phyloP scores from a whole-genome alignment of 768 basidiomycete genomes.

The Scleroderma citrinum region DNA sequence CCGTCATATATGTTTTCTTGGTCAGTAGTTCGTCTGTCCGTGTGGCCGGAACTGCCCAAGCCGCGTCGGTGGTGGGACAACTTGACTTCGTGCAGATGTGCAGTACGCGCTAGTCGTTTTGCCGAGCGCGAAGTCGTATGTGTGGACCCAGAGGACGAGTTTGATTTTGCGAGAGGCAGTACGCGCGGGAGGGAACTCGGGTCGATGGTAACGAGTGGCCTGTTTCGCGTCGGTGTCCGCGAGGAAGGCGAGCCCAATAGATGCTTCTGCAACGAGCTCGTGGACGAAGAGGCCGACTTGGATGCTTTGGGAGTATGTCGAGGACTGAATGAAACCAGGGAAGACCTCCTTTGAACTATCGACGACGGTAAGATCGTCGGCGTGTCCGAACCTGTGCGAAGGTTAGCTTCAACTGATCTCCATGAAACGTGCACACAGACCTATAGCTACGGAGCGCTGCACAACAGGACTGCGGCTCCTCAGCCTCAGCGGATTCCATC shows the following conservation, averaged over 20 bases:
- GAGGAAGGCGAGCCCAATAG: slow-evolving; percentile 2
- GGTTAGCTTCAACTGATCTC: not conserved
- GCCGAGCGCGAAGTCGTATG: slow-evolving; percentile 29
- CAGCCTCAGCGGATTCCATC: slow-evolving; percentile 16
- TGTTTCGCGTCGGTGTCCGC: slow-evolving; percentile 20
- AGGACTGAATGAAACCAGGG: not conserved
- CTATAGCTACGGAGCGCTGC: slow-evolving; percentile 8
- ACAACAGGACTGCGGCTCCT: slow-evolving; percentile 27
- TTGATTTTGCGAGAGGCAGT: slow-evolving; percentile 14
- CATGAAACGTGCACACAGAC: slow-evolving; percentile 4
- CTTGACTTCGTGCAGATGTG: slow-evolving; percentile 65
- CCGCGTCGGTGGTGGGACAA: slow-evolving; percentile 8
- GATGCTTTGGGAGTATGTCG: not conserved
- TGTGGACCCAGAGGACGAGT: slow-evolving; percentile 17
- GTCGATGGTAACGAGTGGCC: slow-evolving; percentile 7
- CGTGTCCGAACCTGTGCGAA: not conserved
- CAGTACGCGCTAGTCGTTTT: slow-evolving; percentile 56
- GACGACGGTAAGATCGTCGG: not conserved
- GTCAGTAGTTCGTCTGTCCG: slow-evolving; percentile 2
- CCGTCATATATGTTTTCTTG: slow-evolving; percentile 7
- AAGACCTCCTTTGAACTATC: not conserved
- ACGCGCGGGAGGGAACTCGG: slow-evolving; percentile 21
- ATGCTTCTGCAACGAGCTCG: slow-evolving; percentile 4
- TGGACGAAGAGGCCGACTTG: not conserved
- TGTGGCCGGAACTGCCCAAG: slow-evolving; percentile 6